These are phyloP conservation scores for Mycena vitilis DNA, from an alignment of 768 basidiomycete species.

Conservation along the genomic window DNA sequence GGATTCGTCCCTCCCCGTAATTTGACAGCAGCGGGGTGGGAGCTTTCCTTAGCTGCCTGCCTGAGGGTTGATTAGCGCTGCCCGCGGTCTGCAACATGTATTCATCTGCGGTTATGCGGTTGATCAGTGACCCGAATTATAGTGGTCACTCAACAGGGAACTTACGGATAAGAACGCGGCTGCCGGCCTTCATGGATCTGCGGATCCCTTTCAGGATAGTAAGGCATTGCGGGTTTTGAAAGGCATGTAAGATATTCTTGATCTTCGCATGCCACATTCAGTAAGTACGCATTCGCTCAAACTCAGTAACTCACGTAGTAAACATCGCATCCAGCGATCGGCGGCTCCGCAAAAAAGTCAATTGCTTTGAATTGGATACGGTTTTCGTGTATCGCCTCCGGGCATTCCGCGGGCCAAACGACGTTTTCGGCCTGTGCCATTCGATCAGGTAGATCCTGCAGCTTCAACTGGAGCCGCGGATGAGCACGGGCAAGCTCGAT, in stretches of 20 bases:
- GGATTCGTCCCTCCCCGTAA: conserved; percentile 31
- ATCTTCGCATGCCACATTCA: conserved; percentile 2
- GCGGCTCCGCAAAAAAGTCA: conserved; percentile 53
- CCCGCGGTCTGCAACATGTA: conserved; percentile 31
- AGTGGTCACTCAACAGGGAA: background rate
- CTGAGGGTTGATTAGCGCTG: background rate
- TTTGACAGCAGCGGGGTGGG: conserved; percentile 30
- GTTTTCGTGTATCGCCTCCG: conserved; percentile 49
- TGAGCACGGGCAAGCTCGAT: conserved; percentile 41
- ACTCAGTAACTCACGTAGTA: conserved; percentile 51
- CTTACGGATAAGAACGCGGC: conserved; percentile 35
- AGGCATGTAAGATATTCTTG: conserved; percentile 35
- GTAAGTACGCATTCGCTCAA: background rate
- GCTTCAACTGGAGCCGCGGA: conserved; percentile 41
- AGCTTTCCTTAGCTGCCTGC: conserved; percentile 22
- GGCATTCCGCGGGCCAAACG: conserved; percentile 47
- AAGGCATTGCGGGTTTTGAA: conserved; percentile 12
- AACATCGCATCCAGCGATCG: conserved; percentile 49
- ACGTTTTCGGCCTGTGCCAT: conserved; percentile 39
- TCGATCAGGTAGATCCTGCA: conserved; percentile 44
- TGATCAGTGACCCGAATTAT: background rate
- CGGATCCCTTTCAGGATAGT: conserved; percentile 32
- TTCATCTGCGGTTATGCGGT: conserved; percentile 22
- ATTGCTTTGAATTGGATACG: conserved; percentile 51
- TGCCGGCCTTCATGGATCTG: conserved; percentile 31